These are phyloP conservation scores for Backusella tuberculispora DNA, from an alignment of 192 early-diverging fungal species.

Conservation along the genomic window DNA sequence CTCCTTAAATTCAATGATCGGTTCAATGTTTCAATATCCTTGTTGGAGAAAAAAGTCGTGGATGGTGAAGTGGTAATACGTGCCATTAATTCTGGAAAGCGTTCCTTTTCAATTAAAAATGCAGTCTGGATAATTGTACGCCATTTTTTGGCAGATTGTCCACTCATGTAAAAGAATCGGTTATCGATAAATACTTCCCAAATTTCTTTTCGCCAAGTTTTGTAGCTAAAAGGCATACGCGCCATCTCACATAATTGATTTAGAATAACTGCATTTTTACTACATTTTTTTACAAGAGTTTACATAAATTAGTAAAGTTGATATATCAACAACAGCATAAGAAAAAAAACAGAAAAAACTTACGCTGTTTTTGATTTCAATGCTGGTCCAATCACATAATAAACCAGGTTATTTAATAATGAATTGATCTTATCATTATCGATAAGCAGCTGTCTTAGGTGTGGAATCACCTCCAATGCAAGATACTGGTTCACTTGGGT, in stretches of 20 bases:
- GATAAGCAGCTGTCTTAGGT: slow-evolving; percentile 64
- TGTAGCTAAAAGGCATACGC: slow-evolving; percentile 61
- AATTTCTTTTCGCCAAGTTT: slow-evolving; percentile 73
- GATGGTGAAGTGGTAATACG: slow-evolving; percentile 74
- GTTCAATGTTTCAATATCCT: slow-evolving; percentile 76
- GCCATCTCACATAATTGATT: slow-evolving; percentile 66
- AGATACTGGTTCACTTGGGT: slow-evolving; percentile 60
- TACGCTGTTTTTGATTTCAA: slow-evolving; percentile 62
- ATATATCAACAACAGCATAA: not conserved
- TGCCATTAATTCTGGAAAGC: slow-evolving; percentile 72
- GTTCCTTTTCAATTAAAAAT: slow-evolving; percentile 76
- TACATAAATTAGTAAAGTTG: not conserved
- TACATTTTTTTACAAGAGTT: slow-evolving; percentile 2
- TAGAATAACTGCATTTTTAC: slow-evolving; percentile 45
- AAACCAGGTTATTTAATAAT: slow-evolving; percentile 73
- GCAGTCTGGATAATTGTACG: slow-evolving; percentile 67
- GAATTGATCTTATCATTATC: slow-evolving; percentile 76
- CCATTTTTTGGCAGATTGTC: slow-evolving; percentile 63
- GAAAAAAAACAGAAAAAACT: not conserved
- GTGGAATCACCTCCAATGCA: slow-evolving; percentile 63
- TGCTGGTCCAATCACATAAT: slow-evolving; percentile 76
- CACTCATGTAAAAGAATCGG: slow-evolving; percentile 70
- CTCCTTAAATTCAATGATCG: slow-evolving; percentile 74
- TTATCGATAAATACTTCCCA: slow-evolving; percentile 80
- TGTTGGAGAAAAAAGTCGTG: slow-evolving; percentile 76